Conservation (phyloP, 1,139 yeast genomes). For the Yamadazyma atlantica region DNA sequence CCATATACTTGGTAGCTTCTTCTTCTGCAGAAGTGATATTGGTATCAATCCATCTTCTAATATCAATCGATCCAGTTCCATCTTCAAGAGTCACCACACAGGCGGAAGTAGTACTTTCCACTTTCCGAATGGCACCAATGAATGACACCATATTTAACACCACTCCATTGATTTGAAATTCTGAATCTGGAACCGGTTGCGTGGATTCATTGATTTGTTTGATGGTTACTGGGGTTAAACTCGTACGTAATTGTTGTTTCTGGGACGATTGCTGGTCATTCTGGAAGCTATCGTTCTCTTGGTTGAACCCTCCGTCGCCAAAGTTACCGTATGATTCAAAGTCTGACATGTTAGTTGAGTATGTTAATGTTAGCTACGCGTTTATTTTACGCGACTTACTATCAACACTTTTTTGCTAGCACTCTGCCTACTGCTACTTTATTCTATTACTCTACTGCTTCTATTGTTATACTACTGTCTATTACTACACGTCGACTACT, state of each 20-base stretch:
- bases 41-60: constrained; percentile 70
- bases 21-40: constrained; percentile 36
- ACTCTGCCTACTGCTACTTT: not conserved
- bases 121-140: constrained; percentile 64
- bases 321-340: constrained; percentile 21
- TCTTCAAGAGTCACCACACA: constrained; percentile 69
- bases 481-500: not conserved
- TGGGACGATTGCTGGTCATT: constrained; percentile 22
- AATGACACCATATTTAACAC: constrained; percentile 61
- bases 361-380: not conserved
- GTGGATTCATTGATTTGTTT: constrained; percentile 71
- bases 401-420: too few species aligned
- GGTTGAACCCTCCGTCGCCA: constrained; percentile 37
- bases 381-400: constrained; percentile 1
- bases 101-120: constrained; percentile 50
- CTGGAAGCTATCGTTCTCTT: constrained; percentile 18
- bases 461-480: too few species aligned
- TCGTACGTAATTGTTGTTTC: constrained; percentile 37
- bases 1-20: constrained; percentile 33
- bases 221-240: constrained; percentile 80
- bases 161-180: constrained; percentile 64
- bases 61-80: constrained; percentile 77
- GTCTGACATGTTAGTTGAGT: constrained; percentile 23
- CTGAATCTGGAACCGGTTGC: constrained; percentile 71
- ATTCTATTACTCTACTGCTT: too few species aligned